These are phyloP conservation scores for Trichoderma brevicompactum DNA, from an alignment of 2,329 filamentous ascomycete species.

Conservation along the genomic window DNA sequence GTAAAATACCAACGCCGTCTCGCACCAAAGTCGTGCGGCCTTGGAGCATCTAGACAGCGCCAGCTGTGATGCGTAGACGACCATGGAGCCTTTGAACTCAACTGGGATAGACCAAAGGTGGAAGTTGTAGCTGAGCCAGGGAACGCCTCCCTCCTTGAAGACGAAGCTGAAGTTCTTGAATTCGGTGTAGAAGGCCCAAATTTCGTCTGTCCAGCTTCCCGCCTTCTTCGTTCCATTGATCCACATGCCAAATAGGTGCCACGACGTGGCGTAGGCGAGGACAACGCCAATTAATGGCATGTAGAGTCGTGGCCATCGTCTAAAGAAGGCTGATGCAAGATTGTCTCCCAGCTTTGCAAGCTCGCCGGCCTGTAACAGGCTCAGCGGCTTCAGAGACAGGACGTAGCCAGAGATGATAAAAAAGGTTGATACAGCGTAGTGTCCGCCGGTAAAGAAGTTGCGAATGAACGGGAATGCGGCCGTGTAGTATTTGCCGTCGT, in stretches of 20 bases:
- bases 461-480: constrained; percentile 61
- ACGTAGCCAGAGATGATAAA: constrained; percentile 64
- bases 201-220: constrained; percentile 51
- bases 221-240: constrained; percentile 46
- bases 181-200: constrained; percentile 57
- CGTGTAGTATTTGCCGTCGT: constrained; percentile 54
- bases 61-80: constrained; percentile 61
- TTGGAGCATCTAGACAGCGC: constrained; percentile 61
- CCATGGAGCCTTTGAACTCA: constrained; percentile 66
- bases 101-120: constrained; percentile 68
- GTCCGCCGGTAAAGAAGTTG: constrained; percentile 63
- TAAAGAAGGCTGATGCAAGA: constrained; percentile 53
- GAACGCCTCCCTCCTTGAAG: constrained; percentile 60
- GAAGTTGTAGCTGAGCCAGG: constrained; percentile 57
- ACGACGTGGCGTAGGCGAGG: constrained; percentile 53
- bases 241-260: constrained; percentile 58
- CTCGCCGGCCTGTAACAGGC: constrained; percentile 51
- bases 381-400: constrained; percentile 55
- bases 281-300: constrained; percentile 59
- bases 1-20: constrained; percentile 61
- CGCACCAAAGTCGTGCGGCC: constrained; percentile 59
- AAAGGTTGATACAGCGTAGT: constrained; percentile 62
- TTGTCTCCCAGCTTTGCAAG: constrained; percentile 48
- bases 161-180: constrained; percentile 72
- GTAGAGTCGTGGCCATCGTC: constrained; percentile 55